These are phyloP conservation scores for Podila horticola DNA, from an alignment of 192 early-diverging fungal genomes.

Conservation along the genomic window DNA sequence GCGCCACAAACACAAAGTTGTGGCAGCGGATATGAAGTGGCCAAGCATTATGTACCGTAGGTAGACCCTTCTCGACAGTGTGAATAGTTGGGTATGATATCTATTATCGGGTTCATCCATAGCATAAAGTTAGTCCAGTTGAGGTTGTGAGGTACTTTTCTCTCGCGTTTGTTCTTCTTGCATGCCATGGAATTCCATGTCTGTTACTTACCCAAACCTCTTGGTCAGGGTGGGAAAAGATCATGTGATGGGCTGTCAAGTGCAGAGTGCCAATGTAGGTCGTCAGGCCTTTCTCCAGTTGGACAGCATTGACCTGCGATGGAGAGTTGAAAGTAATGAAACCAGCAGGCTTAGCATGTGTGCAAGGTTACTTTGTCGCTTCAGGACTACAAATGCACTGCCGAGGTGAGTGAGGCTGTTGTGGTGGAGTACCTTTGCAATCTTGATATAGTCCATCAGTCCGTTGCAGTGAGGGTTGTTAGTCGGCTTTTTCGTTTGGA, in stretches of 20 bases:
- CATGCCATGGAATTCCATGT: not conserved
- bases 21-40: constrained; percentile 77
- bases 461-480: not conserved
- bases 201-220: constrained; percentile 73
- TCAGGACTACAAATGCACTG: not conserved
- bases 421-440: constrained; percentile 28
- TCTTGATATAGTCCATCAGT: constrained; percentile 43
- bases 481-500: not conserved
- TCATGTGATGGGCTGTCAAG: constrained; percentile 80
- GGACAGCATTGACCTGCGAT: constrained; percentile 47
- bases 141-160: not conserved
- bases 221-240: constrained; percentile 63
- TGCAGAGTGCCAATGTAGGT: constrained; percentile 68
- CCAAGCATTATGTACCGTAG: constrained; percentile 52
- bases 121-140: no score
- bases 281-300: constrained; percentile 53
- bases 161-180: not conserved
- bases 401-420: not conserved
- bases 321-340: not conserved
- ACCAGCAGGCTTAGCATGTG: not conserved
- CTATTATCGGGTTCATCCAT: constrained; percentile 28
- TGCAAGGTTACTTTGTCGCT: not conserved
- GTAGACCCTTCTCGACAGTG: constrained; percentile 77
- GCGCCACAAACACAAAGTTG: constrained; percentile 81
- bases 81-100: constrained; percentile 89